These are phyloP conservation scores for Fusarium verrucosum DNA, from an alignment of 2,329 filamentous ascomycete species.

Conservation along the genomic window DNA sequence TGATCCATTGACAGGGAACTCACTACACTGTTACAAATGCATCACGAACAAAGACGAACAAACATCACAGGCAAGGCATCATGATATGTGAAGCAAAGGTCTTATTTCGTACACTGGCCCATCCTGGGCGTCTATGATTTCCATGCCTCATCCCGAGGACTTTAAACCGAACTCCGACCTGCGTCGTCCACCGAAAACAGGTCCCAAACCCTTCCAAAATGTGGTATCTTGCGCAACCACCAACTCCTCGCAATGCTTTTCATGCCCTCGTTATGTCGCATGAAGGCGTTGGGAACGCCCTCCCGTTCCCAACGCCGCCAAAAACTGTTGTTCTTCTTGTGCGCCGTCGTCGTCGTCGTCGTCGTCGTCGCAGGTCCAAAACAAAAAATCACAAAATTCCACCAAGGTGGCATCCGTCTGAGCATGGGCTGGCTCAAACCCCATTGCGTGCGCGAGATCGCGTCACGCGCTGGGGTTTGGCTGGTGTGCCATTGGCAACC, in stretches of 20 bases:
- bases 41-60: background rate
- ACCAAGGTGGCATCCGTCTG: conserved; percentile 7
- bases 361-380: background rate
- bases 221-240: conserved; percentile 37
- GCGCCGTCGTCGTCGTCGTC: conserved; percentile 1
- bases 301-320: conserved; percentile 18
- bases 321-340: conserved; percentile 9
- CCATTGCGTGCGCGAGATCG: conserved; percentile 44
- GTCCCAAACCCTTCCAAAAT: conserved; percentile 12
- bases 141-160: conserved; percentile 24
- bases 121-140: conserved; percentile 5
- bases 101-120: conserved; percentile 1
- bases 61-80: background rate
- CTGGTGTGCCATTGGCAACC: conserved; percentile 49
- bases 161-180: conserved; percentile 16
- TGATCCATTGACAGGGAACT: too few relatives aligned
- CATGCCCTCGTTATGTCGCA: conserved; percentile 25
- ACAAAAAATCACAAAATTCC: conserved; percentile 2
- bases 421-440: conserved; percentile 21
- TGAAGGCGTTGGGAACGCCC: conserved; percentile 10
- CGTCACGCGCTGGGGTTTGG: conserved; percentile 46
- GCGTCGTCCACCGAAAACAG: conserved; percentile 27
- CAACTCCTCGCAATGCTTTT: conserved; percentile 34
- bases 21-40: background rate
- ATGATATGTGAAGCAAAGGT: background rate